Evolutionary conservation across 148 eudicot species (phyloP).

Genomic region (Rhododendron williamsianum): DNA sequence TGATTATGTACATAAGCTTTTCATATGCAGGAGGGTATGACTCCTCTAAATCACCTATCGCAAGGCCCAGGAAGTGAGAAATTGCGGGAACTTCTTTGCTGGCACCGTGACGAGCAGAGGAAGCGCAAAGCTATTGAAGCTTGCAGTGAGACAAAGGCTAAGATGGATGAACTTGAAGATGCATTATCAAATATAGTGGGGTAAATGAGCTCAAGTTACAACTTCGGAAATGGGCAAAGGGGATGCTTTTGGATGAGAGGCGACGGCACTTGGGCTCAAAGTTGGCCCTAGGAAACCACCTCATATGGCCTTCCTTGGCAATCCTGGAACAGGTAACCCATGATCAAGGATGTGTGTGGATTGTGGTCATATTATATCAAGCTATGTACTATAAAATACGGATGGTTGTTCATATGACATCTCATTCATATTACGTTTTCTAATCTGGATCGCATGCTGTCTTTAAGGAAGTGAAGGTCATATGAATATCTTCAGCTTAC

Average conservation of each 20-base stretch:
- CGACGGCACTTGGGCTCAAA: constrained; percentile 92
- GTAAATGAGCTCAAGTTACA: constrained; percentile 76
- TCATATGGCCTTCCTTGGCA: constrained; percentile 99
- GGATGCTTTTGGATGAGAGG: constrained; percentile 99
- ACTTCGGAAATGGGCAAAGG: constrained; percentile 92
- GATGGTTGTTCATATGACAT: background rate
- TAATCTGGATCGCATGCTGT: background rate
- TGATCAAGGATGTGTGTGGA: background rate
- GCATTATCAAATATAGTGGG: constrained; percentile 76
- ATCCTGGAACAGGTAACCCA: constrained; percentile 90
- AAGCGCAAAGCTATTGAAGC: constrained; percentile 81
- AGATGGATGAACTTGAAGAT: constrained; percentile 87
- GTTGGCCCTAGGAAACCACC: constrained; percentile 90
- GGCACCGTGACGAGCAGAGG: constrained; percentile 74
- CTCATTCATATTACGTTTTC: background rate
- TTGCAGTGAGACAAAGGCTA: constrained; percentile 85
- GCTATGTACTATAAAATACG: too few relatives aligned
- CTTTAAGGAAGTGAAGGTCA: background rate
- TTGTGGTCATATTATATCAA: background rate
- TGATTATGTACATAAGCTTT: constrained; percentile 11
- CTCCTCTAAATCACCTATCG: constrained; percentile 85
- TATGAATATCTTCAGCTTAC: background rate
- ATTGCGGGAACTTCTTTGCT: constrained; percentile 52
- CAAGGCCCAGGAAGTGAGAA: constrained; percentile 76
- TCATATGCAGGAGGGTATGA: constrained; percentile 66